Conservation (phyloP, 352 stramenopile species). For the Globisporangium carolinianum region DNA sequence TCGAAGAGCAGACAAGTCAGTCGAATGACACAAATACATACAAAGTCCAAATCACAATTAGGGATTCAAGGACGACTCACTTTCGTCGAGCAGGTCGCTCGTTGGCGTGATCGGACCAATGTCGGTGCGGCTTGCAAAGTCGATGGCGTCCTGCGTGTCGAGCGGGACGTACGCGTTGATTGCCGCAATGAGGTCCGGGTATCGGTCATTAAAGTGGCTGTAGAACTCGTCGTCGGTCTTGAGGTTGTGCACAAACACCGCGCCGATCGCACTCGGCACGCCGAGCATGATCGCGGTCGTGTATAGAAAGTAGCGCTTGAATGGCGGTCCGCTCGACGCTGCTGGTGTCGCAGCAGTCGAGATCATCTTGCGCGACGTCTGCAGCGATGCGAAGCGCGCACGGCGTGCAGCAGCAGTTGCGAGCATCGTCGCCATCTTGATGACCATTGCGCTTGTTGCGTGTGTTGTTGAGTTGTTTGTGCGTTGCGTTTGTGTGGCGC, state of each 20-base stretch:
- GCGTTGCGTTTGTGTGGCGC: not conserved
- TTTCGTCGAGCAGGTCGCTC: constrained; percentile 58
- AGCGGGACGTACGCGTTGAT: constrained; percentile 67
- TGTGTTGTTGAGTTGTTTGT: not conserved
- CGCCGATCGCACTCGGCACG: constrained; percentile 49
- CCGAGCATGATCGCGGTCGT: constrained; percentile 79
- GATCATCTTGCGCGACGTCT: constrained; percentile 10
- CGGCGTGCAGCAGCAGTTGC: too few relatives aligned
- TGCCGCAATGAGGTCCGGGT: constrained; percentile 61
- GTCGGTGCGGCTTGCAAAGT: constrained; percentile 53
- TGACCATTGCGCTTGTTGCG: not conserved
- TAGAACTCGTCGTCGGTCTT: constrained; percentile 80
- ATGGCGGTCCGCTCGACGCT: constrained; percentile 24
- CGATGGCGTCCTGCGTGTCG: constrained; percentile 27
- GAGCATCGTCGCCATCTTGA: not conserved
- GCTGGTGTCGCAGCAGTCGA: constrained; percentile 6
- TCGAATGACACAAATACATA: not conserved
- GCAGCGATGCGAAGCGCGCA: not conserved
- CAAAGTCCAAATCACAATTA: not conserved
- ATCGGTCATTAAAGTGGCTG: constrained; percentile 76
- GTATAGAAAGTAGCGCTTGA: constrained; percentile 69
- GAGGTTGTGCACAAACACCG: constrained; percentile 79
- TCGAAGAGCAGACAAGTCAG: not conserved
- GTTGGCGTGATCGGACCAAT: constrained; percentile 50
- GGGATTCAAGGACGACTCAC: constrained; percentile 22